These are phyloP conservation scores for Fraxinus anomala DNA, from an alignment of 257 asterid species.

Conservation along the genomic window DNA sequence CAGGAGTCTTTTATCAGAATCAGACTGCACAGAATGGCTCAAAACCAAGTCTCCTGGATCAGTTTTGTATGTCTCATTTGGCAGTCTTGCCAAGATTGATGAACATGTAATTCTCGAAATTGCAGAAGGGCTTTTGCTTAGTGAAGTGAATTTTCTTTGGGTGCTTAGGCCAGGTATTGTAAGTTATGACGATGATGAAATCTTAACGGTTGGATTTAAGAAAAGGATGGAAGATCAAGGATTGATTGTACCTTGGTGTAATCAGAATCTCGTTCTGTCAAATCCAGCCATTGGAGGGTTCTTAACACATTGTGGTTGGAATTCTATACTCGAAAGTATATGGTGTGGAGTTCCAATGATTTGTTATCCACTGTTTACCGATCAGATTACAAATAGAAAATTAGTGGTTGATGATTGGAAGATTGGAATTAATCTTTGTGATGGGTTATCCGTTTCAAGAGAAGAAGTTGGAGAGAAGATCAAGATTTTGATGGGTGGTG, in stretches of 20 bases:
- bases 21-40: slow-evolving; percentile 59
- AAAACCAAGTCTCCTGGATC: slow-evolving; percentile 51
- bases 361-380: slow-evolving; percentile 49
- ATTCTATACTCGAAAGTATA: slow-evolving; percentile 54
- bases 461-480: slow-evolving; percentile 41
- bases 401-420: slow-evolving; percentile 62
- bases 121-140: slow-evolving; percentile 54
- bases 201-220: slow-evolving; percentile 38
- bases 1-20: slow-evolving; percentile 56
- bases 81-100: slow-evolving; percentile 52
- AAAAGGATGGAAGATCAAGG: slow-evolving; percentile 36
- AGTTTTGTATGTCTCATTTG: slow-evolving; percentile 63
- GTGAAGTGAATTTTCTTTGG: slow-evolving; percentile 65
- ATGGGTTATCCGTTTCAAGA: slow-evolving; percentile 19
- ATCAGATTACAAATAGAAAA: slow-evolving; percentile 52
- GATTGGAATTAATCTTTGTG: slow-evolving; percentile 53
- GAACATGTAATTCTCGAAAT: slow-evolving; percentile 45
- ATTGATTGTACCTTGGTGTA: slow-evolving; percentile 51
- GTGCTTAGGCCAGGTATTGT: slow-evolving; percentile 56
- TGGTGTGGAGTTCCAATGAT: slow-evolving; percentile 49
- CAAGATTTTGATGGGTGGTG: slow-evolving; percentile 37
- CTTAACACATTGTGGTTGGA: slow-evolving; percentile 63
- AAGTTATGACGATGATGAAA: slow-evolving; percentile 29
- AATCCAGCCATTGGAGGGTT: slow-evolving; percentile 55
- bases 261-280: slow-evolving; percentile 41